Base-by-base conservation (phyloP, 2,329 filamentous ascomycete species). In the Phialocephala subalpina region DNA sequence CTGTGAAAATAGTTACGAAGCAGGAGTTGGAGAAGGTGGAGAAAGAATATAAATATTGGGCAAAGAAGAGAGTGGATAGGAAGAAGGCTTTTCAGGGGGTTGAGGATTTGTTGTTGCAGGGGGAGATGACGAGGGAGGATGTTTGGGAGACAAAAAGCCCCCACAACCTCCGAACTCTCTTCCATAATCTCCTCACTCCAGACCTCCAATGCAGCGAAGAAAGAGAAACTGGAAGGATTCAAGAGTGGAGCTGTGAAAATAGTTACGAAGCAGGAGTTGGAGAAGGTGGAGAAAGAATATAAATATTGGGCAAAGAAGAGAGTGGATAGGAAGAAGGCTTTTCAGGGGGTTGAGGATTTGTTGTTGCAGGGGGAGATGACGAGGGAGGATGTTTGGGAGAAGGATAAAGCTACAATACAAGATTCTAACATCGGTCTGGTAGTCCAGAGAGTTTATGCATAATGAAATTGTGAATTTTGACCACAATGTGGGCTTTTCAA, bases 151-250 rank as follows among this genome's bases (percentile, higher is more conserved):
- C 64, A 79, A 52, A 78, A 80, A 12, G 81, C 81, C 12, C 80
- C 87, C 18, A 83, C 85, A 18, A 82, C 85, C 1, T 74, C 80
- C 0, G 82, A 86, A 40, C 80, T 90, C 20, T 18, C 11, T 4
- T 6, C 18, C 18, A 5, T 40, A 3, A 20, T 38, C 20, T 20
- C 29, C 7, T 12, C 8, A 16, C 55, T 57, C 9, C 55, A 40
- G 12, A 2, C 18, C 7, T 36, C 14, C 1, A 38, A 20, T 3
- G 16, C 7, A 4, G 55, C 16, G 16, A 76, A 86, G 14, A 62
- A 73, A 16, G 74, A 71, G 3, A 77, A 81, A 2, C 72, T 89
- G 35, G 73, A 75, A 14, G 77, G 71, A 12, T 72, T 84, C 64
- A 81, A 80, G 11, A 77, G 76, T 58, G 70, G 70, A 49, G 69